A percentile compares a stretch with the other conserved stretches of the same genome.
These are phyloP conservation scores for Trichoderma oligosporum DNA, from an alignment of 2,329 filamentous ascomycete species.

Conservation along the genomic window DNA sequence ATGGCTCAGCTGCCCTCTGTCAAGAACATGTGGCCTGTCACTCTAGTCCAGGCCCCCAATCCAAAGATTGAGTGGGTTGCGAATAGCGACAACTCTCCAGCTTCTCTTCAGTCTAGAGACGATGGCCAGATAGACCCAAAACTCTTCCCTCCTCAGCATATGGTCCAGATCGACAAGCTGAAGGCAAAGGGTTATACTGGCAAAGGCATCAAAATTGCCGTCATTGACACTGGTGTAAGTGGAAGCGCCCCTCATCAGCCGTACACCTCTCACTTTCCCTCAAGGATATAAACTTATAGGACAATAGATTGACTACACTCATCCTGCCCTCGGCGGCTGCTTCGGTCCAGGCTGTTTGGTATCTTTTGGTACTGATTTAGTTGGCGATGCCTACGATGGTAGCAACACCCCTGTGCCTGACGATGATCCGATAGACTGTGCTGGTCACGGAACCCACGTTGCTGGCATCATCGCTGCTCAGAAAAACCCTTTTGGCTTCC, in stretches of 20 bases:
- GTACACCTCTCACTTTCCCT: neutral
- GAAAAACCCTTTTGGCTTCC: conserved; percentile 35
- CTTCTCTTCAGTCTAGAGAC: neutral
- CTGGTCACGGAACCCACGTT: conserved; percentile 44
- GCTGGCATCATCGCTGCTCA: conserved; percentile 45
- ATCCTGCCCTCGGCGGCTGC: conserved; percentile 45
- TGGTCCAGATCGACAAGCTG: conserved; percentile 55
- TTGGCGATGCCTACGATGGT: conserved; percentile 36
- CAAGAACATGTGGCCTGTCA: conserved; percentile 49
- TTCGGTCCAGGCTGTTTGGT: conserved; percentile 46
- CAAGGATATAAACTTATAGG: neutral
- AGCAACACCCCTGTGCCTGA: conserved; percentile 33
- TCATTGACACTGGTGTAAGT: conserved; percentile 53
- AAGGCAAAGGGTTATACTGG: conserved; percentile 47
- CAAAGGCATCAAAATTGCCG: conserved; percentile 49
- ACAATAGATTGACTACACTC: conserved; percentile 39
- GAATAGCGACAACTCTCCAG: neutral
- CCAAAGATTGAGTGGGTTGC: conserved; percentile 44
- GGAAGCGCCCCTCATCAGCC: no score
- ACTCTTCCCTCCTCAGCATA: conserved; percentile 41
- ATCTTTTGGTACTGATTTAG: conserved; percentile 41
- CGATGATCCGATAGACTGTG: conserved; percentile 38
- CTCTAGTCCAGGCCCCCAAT: conserved; percentile 42
- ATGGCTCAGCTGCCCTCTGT: conserved; percentile 43
- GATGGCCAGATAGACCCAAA: neutral